Percentiles rank a stretch among this genome's conserved stretches.
Evolutionary conservation across 2,329 filamentous ascomycete species (phyloP).

Genomic region (Aspergillus intermedius): DNA sequence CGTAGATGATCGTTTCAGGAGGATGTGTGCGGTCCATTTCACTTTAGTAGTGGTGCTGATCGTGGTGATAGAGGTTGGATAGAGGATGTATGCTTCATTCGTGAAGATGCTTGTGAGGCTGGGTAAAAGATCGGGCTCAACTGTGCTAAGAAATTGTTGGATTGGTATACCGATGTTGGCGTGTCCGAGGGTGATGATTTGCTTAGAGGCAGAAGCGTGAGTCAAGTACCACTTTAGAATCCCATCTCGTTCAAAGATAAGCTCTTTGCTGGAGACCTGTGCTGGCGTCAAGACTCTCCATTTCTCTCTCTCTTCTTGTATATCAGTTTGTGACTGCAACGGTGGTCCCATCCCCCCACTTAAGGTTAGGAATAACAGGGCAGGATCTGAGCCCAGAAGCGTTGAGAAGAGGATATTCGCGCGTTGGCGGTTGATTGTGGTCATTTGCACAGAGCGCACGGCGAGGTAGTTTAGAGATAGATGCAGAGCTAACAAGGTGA

Average conservation of each 20-base stretch:
- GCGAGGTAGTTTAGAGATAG: conserved; percentile 80
- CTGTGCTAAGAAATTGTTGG: conserved; percentile 21
- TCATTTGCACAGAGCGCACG: conserved; percentile 76
- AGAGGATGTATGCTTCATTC: conserved; percentile 56
- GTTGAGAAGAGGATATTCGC: conserved; percentile 69
- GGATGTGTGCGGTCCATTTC: conserved; percentile 45
- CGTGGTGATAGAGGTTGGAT: conserved; percentile 36
- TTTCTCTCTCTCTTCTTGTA: conserved; percentile 7
- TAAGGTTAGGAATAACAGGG: conserved; percentile 2
- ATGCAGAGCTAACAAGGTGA: conserved; percentile 67
- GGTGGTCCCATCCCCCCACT: neutral
- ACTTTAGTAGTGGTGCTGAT: neutral
- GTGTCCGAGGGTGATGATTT: conserved; percentile 37
- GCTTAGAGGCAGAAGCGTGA: conserved; percentile 7
- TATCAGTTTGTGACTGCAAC: neutral
- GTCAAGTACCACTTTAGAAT: conserved; percentile 53
- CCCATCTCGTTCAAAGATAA: conserved; percentile 57
- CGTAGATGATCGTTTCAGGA: conserved; percentile 55
- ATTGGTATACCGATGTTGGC: conserved; percentile 51
- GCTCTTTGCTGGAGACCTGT: conserved; percentile 55
- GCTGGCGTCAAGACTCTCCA: conserved; percentile 49
- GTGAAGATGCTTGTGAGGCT: conserved; percentile 46
- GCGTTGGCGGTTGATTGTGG: conserved; percentile 76
- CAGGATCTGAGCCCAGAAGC: conserved; percentile 37
- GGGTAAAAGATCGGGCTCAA: conserved; percentile 36